Conservation (phyloP, 345 rosid genomes). For the Cochlearia excelsa region DNA sequence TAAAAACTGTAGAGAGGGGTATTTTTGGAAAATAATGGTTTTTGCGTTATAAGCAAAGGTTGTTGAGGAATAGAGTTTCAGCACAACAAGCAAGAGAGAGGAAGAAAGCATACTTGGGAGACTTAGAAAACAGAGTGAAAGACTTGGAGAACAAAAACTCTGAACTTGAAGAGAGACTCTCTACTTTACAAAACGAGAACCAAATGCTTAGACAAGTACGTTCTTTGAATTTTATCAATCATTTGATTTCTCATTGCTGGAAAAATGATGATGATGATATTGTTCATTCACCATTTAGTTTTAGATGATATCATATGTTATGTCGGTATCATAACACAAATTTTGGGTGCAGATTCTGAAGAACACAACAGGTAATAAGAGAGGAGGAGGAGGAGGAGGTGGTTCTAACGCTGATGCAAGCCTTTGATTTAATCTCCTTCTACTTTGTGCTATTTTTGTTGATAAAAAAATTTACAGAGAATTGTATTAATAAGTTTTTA, state of each 20-base stretch:
- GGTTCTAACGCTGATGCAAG: conserved; percentile 54
- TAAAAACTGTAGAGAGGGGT: background rate
- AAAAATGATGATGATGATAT: no score
- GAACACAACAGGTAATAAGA: conserved; percentile 93
- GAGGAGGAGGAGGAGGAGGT: conserved; percentile 59
- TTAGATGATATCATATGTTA: no score
- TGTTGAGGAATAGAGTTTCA: conserved; percentile 98
- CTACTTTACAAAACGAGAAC: conserved; percentile 93
- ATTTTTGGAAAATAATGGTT: conserved; percentile 4
- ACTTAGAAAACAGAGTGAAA: conserved; percentile 72
- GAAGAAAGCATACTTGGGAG: conserved; percentile 85
- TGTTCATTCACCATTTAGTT: no score
- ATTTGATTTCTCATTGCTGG: no score
- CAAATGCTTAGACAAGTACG: conserved; percentile 97
- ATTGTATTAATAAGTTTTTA: conserved; percentile 17
- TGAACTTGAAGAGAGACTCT: conserved; percentile 83
- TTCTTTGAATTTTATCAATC: background rate
- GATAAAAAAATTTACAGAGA: conserved; percentile 27
- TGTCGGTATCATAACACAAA: no score
- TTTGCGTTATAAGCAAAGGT: conserved; percentile 39
- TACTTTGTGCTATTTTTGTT: conserved; percentile 19
- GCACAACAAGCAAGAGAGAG: conserved; percentile 99
- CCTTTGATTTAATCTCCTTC: conserved; percentile 21
- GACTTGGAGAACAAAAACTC: conserved; percentile 90
- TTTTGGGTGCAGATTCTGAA: conserved; percentile 63